Evolutionary conservation across 768 basidiomycete genomes (phyloP).

Genomic region (Boletus eberwhitei): DNA sequence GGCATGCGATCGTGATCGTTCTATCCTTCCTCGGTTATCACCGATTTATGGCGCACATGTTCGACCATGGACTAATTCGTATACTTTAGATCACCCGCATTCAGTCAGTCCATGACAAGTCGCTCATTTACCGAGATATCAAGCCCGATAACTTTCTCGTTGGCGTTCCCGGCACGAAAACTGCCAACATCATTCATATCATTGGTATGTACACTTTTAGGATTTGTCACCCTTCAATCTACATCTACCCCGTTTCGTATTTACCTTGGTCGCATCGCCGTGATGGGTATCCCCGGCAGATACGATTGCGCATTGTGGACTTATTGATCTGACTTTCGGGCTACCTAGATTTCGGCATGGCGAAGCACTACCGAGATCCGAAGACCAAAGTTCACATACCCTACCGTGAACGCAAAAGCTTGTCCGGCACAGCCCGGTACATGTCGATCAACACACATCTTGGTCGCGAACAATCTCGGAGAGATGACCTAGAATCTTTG

Average conservation of each 20-base stretch:
- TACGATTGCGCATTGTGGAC: not conserved
- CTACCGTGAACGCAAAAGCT: constrained; percentile 96
- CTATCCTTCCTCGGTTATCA: not conserved
- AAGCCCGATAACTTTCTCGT: constrained; percentile 99
- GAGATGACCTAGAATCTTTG: constrained; percentile 94
- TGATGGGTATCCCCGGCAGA: not conserved
- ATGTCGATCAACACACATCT: constrained; percentile 99
- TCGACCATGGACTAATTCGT: constrained; percentile 7
- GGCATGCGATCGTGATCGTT: not conserved
- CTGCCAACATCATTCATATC: constrained; percentile 81
- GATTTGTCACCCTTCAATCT: constrained; percentile 7
- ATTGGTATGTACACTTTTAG: constrained; percentile 56
- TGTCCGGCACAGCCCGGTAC: constrained; percentile 96
- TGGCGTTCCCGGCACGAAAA: constrained; percentile 89
- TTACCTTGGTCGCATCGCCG: not conserved
- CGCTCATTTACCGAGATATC: constrained; percentile 97
- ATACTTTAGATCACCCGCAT: constrained; percentile 83
- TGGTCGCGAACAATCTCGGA: constrained; percentile 89
- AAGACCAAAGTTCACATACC: constrained; percentile 98
- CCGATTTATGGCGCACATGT: constrained; percentile 1
- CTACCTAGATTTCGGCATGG: constrained; percentile 92
- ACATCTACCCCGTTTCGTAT: not conserved
- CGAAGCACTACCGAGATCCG: constrained; percentile 98
- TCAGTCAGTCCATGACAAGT: constrained; percentile 97
- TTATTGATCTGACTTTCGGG: constrained; percentile 6